Conservation (phyloP, 164 flowering plant genomes). For the Stephania yunnanensis region DNA sequence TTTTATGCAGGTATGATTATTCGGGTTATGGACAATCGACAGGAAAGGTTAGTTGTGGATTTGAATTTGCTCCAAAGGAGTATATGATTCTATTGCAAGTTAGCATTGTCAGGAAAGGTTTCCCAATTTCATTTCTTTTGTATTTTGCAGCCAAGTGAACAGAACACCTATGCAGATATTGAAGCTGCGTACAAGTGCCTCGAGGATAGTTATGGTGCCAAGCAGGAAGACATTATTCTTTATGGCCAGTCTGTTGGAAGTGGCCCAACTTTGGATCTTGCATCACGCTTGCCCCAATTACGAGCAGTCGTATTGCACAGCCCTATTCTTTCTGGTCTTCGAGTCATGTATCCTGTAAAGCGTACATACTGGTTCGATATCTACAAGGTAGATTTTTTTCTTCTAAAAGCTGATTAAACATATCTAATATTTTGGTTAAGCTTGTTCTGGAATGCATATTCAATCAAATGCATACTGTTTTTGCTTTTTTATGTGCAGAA, state of each 20-base stretch:
- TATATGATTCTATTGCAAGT: background rate
- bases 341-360: conserved; percentile 96
- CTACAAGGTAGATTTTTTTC: conserved; percentile 52
- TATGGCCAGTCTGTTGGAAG: conserved; percentile 97
- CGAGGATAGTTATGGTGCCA: conserved; percentile 75
- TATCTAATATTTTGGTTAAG: background rate
- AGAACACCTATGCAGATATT: conserved; percentile 87
- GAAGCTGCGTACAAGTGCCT: conserved; percentile 90
- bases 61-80: conserved; percentile 5
- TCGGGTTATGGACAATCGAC: conserved; percentile 89
- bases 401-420: background rate
- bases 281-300: conserved; percentile 61
- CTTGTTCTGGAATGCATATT: conserved; percentile 1
- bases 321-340: conserved; percentile 86
- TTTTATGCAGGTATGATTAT: conserved; percentile 73
- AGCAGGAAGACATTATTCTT: conserved; percentile 77
- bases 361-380: conserved; percentile 94
- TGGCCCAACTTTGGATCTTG: conserved; percentile 88
- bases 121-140: conserved; percentile 6
- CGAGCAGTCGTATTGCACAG: conserved; percentile 86
- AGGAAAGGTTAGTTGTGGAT: conserved; percentile 59
- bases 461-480: conserved; percentile 7
- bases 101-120: background rate
- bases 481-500: conserved; percentile 51
- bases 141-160: conserved; percentile 75